Base-by-base conservation (phyloP, 805 yeast genomes). In the Clavispora carvajalis region DNA sequence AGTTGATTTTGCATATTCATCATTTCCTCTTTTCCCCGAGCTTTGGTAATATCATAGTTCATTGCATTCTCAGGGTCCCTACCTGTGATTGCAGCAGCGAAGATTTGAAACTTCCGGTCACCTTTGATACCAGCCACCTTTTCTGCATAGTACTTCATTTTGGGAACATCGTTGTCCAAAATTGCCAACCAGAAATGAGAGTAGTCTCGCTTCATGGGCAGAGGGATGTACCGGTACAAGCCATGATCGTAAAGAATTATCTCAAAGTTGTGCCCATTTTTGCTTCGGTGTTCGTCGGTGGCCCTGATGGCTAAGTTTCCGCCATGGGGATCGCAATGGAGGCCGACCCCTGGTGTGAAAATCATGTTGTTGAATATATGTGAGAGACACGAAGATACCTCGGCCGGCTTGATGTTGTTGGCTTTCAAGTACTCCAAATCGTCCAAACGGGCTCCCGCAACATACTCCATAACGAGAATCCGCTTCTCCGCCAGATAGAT, bases 281-380 rank as follows among this genome's bases (percentile, higher is more conserved):
- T 45, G 1, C 51, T 44, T 10, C 38, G 30, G 7, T 16, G 31
- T 19, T 44, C 44, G 15, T 56, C 54, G 8, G 57, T 40, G 9
- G 61, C 52, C 41, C 89, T 69, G 17, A 93, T 87, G 0, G 98
- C 96, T 44, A 93, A 67, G 55, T 93, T 93, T 0, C 99, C 99
- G 9, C 95, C 96, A 59, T 93, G 99, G 1, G 99, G 99, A 59
- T 93, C 99, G 65, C 99, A 93, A 59, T 93, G 99, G 33, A 93
- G 76, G 1, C 91, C 87, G 17, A 88, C 95, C 21, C 80, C 82
- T 0, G 96, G 95, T 2, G 95, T 83, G 67, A 93, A 93, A 30
- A 93, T 88, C 99, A 93, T 93, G 55, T 80, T 82, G 66, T 91
- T 87, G 69, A 93, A 93, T 22, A 88, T 81, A 52, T 91, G 96